Evolutionary conservation across 208 protist species (phyloP).

Genomic region (Leishmania arabica): DNA sequence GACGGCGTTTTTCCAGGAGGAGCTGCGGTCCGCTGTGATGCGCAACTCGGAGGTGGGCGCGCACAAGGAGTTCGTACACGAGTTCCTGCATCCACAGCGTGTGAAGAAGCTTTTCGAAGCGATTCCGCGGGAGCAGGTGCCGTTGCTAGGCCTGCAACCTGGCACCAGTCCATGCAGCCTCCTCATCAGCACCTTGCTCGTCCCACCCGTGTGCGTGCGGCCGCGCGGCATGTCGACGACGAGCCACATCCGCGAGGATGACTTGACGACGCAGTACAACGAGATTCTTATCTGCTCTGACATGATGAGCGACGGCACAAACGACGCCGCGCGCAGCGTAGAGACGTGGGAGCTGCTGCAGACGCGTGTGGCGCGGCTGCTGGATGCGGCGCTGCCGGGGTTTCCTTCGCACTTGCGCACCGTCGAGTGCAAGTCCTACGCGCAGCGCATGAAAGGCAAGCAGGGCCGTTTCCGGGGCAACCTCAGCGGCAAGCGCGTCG

Average conservation of each 20-base stretch:
- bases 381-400: slow-evolving; percentile 84
- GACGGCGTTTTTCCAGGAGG: slow-evolving; percentile 36
- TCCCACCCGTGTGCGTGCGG: slow-evolving; percentile 97
- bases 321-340: slow-evolving; percentile 69
- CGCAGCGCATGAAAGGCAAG: slow-evolving; percentile 99
- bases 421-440: slow-evolving; percentile 87
- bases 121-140: slow-evolving; percentile 93
- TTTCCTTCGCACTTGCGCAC: slow-evolving; percentile 73
- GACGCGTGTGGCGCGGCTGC: slow-evolving; percentile 83
- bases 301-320: slow-evolving; percentile 78
- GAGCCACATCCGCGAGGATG: slow-evolving; percentile 96
- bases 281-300: slow-evolving; percentile 91
- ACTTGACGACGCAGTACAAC: slow-evolving; percentile 97
- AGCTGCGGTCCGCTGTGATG: slow-evolving; percentile 49
- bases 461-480: slow-evolving; percentile 99
- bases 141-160: slow-evolving; percentile 94
- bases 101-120: slow-evolving; percentile 92
- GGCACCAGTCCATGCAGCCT: slow-evolving; percentile 86
- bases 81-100: slow-evolving; percentile 95
- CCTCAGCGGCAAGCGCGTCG: slow-evolving; percentile 99
- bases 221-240: slow-evolving; percentile 90
- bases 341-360: slow-evolving; percentile 98
- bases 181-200: slow-evolving; percentile 93
- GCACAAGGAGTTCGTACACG: slow-evolving; percentile 68
- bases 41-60: slow-evolving; percentile 64